Base-by-base conservation (phyloP, 2,329 filamentous ascomycete genomes). In the Ophiostoma perfectum region DNA sequence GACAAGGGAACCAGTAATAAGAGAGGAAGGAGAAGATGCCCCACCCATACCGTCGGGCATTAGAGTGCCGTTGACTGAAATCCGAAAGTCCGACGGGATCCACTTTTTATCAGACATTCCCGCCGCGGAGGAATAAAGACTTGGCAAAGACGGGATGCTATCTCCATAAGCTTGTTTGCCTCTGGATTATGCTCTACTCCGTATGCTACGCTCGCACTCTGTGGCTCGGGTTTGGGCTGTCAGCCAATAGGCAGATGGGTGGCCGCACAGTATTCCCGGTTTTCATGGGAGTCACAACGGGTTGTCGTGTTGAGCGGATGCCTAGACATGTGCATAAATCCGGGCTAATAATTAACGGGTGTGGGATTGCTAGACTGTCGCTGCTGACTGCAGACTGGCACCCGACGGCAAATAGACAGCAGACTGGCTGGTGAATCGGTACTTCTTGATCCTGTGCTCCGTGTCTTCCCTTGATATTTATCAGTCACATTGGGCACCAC, bases 61-160 rank as follows among this genome's bases (percentile, higher is more conserved):
- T 55, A 55, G 12, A 55, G 18, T 27, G 27, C 18, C 49, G 49
- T 55, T 55, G 49, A 16, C 49, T 27, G 27, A 27, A 27, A 27
- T 27, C 27, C 49, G 18, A 36, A 55, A 27, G n/a, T 27, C 49
- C 49, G 49, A 9, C 1, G 2, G 6, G 47, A 1, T 4, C 49
- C 49, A 55, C 8, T 27, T 27, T 27, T 4, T 55, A 27, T 55
- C n/a, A 55, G 49, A 55, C 49, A 55, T 9, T 55, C 49, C 47
- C 47, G 47, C 47, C 5, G 16, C 49, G 49, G 49, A 27, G 4
- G 49, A 8, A 27, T 18, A 27, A 27, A 14, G n/a, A 52, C 47
- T 52, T 52, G 47, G 47, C 47, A 52, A 45, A 55, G 27, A 55
- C 27, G 49, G 49, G 49, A 55, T 55, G 49, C 2, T 55, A 55